These are phyloP conservation scores for Ceratocystis ficicola DNA, from an alignment of 2,329 filamentous ascomycete species.

Conservation along the genomic window DNA sequence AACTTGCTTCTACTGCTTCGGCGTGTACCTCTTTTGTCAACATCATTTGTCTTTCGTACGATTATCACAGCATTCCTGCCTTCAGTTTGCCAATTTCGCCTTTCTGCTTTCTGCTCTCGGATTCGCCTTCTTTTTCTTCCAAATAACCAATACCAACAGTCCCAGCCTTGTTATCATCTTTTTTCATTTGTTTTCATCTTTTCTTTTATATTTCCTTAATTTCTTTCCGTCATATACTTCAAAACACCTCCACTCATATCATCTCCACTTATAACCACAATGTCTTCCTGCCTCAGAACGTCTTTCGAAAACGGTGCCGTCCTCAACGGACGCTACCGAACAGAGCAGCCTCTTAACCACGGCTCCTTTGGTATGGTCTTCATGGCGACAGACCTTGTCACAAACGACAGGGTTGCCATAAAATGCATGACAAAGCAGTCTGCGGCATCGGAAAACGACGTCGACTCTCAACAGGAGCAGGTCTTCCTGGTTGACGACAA, in stretches of 20 bases:
- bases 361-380: conserved; percentile 99
- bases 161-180: conserved; percentile 21
- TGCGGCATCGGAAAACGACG: conserved; percentile 41
- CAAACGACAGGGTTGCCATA: conserved; percentile 74
- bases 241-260: conserved; percentile 14
- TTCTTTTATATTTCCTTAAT: conserved; percentile 23
- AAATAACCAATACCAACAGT: conserved; percentile 20
- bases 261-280: conserved; percentile 27
- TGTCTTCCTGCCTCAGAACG: conserved; percentile 74
- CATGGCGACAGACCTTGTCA: conserved; percentile 68
- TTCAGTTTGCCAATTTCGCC: conserved; percentile 5
- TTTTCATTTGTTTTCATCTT: conserved; percentile 19
- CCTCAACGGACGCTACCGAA: conserved; percentile 80
- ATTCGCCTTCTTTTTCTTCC: conserved; percentile 14
- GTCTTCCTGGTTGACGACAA: conserved; percentile 68
- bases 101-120: conserved; percentile 6
- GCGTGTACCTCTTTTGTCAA: conserved; percentile 5
- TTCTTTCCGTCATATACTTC: conserved; percentile 22
- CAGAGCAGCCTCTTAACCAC: conserved; percentile 89
- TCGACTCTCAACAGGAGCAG: conserved; percentile 32
- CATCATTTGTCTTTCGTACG: conserved; percentile 17
- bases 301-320: conserved; percentile 67
- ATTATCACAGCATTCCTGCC: conserved; percentile 21
- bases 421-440: conserved; percentile 86
- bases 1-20: conserved; percentile 11